Conservation (phyloP, 2,329 filamentous ascomycete species). For the Dactylellina haptotyla region DNA sequence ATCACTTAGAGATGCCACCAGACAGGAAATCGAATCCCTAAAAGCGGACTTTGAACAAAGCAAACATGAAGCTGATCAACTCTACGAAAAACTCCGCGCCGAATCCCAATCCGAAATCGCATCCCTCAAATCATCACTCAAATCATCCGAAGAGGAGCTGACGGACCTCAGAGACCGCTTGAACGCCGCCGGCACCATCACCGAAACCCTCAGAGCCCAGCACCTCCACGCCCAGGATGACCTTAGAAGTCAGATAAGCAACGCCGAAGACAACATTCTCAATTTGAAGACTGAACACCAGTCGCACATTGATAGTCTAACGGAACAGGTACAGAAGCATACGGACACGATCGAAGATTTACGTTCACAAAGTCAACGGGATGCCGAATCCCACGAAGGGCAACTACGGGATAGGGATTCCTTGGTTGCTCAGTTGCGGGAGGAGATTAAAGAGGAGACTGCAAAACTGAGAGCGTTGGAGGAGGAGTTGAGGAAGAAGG, state of each 20-base stretch:
- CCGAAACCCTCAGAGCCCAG: slow-evolving; percentile 34
- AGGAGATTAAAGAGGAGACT: slow-evolving; percentile 38
- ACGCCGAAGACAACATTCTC: slow-evolving; percentile 32
- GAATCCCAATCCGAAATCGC: slow-evolving; percentile 31
- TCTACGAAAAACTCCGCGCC: slow-evolving; percentile 16
- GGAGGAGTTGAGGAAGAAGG: slow-evolving; percentile 25
- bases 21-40: slow-evolving; percentile 37
- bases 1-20: slow-evolving; percentile 36
- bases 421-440: slow-evolving; percentile 13
- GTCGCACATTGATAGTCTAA: slow-evolving; percentile 42
- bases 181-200: slow-evolving; percentile 27
- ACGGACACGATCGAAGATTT: slow-evolving; percentile 24
- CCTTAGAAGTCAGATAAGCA: slow-evolving; percentile 45
- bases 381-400: slow-evolving; percentile 34
- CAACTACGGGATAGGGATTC: slow-evolving; percentile 26
- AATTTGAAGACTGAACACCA: slow-evolving; percentile 30
- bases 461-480: slow-evolving; percentile 29
- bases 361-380: slow-evolving; percentile 9
- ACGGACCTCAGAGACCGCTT: slow-evolving; percentile 30
- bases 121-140: slow-evolving; percentile 22
- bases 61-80: slow-evolving; percentile 32
- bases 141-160: slow-evolving; percentile 10
- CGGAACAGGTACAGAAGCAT: slow-evolving; percentile 38
- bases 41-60: slow-evolving; percentile 37
- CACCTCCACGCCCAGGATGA: slow-evolving; percentile 40